Conservation (phyloP, 805 yeast genomes). For the Candida pseudofarinosa region DNA sequence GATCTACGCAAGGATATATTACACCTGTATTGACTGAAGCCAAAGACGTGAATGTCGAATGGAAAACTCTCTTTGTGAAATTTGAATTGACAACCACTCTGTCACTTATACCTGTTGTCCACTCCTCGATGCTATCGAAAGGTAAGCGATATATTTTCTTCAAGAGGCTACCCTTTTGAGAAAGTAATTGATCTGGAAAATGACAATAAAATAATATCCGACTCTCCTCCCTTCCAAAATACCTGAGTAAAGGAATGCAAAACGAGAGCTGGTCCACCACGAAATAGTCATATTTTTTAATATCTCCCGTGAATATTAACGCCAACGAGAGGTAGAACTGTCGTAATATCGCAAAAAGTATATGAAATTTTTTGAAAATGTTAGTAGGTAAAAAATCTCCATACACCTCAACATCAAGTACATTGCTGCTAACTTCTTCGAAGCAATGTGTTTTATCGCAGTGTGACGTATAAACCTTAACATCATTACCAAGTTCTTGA, state of each 20-base stretch:
- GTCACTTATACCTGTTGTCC: slow-evolving; percentile 75
- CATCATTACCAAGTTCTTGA: slow-evolving; percentile 59
- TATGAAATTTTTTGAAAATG: slow-evolving; percentile 63
- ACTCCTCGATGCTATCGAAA: slow-evolving; percentile 80
- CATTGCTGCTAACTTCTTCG: slow-evolving; percentile 71
- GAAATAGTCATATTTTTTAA: slow-evolving; percentile 58
- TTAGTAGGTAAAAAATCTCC: slow-evolving; percentile 85
- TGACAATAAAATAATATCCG: slow-evolving; percentile 86
- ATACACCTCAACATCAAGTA: slow-evolving; percentile 59
- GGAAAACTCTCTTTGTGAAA: slow-evolving; percentile 72
- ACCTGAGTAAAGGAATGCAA: slow-evolving; percentile 67
- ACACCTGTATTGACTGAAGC: slow-evolving; percentile 46
- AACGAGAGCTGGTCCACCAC: slow-evolving; percentile 87
- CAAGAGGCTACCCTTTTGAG: slow-evolving; percentile 49
- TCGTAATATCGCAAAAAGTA: slow-evolving; percentile 77
- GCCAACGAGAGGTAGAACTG: slow-evolving; percentile 62
- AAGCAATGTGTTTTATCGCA: slow-evolving; percentile 86
- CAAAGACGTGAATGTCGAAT: slow-evolving; percentile 52
- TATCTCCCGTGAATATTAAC: slow-evolving; percentile 46
- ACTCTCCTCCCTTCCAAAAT: slow-evolving; percentile 36
- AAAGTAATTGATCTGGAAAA: slow-evolving; percentile 85
- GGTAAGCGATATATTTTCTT: slow-evolving; percentile 72
- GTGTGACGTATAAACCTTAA: slow-evolving; percentile 81
- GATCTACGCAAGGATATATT: slow-evolving; percentile 76
- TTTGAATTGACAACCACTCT: slow-evolving; percentile 80